These are phyloP conservation scores for Quercus robur DNA, from an alignment of 306 rosid genomes.

Conservation along the genomic window DNA sequence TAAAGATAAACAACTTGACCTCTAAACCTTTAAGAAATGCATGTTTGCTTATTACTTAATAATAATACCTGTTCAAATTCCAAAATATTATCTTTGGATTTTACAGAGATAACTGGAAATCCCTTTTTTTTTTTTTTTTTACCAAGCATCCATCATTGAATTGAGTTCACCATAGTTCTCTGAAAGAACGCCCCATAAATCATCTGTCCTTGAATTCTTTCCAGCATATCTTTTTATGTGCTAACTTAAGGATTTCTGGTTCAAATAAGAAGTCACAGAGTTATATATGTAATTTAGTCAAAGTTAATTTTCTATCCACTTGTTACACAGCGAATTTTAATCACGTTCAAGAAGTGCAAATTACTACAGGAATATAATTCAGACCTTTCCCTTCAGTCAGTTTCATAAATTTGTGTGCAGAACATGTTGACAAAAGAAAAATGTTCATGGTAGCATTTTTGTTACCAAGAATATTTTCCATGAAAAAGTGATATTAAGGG, in stretches of 20 bases:
- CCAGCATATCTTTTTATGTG: constrained; percentile 46
- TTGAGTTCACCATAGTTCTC: constrained; percentile 46
- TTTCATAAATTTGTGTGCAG: neutral
- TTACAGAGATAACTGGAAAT: constrained; percentile 57
- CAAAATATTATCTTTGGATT: constrained; percentile 30
- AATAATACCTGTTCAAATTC: constrained; percentile 51
- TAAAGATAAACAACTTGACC: neutral
- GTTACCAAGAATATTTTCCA: neutral
- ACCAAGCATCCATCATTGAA: constrained; percentile 51
- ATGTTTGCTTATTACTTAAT: constrained; percentile 1
- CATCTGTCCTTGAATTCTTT: constrained; percentile 34
- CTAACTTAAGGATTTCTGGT: constrained; percentile 51
- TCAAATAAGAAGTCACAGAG: constrained; percentile 13
- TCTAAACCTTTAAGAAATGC: neutral
- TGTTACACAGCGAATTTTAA: neutral
- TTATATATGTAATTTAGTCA: neutral
- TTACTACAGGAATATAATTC: neutral
- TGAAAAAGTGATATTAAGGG: neutral
- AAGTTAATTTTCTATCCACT: neutral
- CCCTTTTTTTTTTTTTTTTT: constrained; percentile 46
- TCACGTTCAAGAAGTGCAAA: neutral
- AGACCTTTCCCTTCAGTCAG: neutral
- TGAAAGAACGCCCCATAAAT: too few relatives aligned
- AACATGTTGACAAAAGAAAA: too few relatives aligned
- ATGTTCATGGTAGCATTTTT: neutral